Conservation (phyloP, 805 yeast species). For the Candida takata region DNA sequence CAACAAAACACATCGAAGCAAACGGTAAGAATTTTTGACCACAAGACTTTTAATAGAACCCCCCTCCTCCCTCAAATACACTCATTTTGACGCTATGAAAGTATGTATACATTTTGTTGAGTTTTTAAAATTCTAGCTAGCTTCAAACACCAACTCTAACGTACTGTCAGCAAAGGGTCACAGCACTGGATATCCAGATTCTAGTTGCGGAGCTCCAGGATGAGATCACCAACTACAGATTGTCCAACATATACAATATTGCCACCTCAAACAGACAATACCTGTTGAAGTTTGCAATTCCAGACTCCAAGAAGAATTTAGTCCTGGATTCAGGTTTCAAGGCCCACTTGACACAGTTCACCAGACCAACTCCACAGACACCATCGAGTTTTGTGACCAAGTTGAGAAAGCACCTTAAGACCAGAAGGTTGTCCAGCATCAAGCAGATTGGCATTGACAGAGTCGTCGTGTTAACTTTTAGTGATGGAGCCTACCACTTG, state of each 20-base stretch:
- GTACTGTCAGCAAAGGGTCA: conserved; percentile 81
- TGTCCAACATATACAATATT: conserved; percentile 81
- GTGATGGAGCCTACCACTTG: conserved; percentile 71
- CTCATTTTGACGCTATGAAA: too few species aligned
- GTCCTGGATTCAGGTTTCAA: conserved; percentile 85
- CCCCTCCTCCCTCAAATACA: too few species aligned
- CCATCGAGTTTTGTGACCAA: conserved; percentile 86
- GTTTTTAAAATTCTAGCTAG: too few species aligned
- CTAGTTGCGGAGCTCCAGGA: conserved; percentile 58
- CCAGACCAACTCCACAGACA: conserved; percentile 69
- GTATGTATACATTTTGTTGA: too few species aligned
- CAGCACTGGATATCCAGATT: conserved; percentile 74
- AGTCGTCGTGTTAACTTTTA: conserved; percentile 75
- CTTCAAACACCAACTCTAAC: too few species aligned
- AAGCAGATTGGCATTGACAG: conserved; percentile 76
- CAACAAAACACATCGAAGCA: too few species aligned
- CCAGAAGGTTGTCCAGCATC: conserved; percentile 66
- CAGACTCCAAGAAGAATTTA: conserved; percentile 70
- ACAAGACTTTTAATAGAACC: too few species aligned
- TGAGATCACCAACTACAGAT: conserved; percentile 54
- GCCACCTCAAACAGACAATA: conserved; percentile 66
- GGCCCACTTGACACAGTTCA: conserved; percentile 70
- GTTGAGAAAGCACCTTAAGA: conserved; percentile 77
- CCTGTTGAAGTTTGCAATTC: conserved; percentile 70
- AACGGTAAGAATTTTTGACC: too few species aligned